Evolutionary conservation across 2,329 filamentous ascomycete genomes (phyloP), one percentile per base, ranked within the genome.

Genomic region (Colletotrichum orbiculare): DNA sequence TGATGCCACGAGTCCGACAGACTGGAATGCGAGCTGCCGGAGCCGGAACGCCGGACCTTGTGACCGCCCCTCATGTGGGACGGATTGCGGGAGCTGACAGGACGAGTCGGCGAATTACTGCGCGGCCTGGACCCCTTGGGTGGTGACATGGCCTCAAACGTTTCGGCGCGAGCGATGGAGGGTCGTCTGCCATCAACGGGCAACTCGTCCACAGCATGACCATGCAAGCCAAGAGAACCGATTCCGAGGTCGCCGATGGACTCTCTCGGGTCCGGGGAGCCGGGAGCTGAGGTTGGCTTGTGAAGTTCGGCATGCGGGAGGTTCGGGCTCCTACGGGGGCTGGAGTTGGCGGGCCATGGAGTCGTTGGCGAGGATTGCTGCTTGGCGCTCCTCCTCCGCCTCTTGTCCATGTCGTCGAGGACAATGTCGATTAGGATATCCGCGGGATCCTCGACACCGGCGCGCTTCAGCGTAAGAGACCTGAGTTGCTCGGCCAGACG

Each of bases 371-470:
- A 96, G 11, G 89, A 85, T 68, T 96, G 92, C 9, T 89, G 85
- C 79, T 97, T 98, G 46, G 94, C 93, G 1, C 94, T 96, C 54
- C 96, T 89, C 66, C 93, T 89, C 33, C 95, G 89, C 69, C 96
- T 87, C 80, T 93, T 96, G 77, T 98, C 95, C 85, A 97, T 96
- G 73, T 99, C 96, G 74, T 99, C 96, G 66, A 99, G 81, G 34
- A 99, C 94, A 70, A 99, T 96, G 71, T 96, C 91, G 68, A 96
- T 92, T 52, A 98, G 83, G 43, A 99, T 86, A 74, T 98, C 96
- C 15, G 91, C 90, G 4, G 93, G 93, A 73, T 99, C 94, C 68
- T 97, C 94, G 48, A 99, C 85, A 68, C 90, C 89, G 60, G 92
- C 95, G 70, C 94, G 89, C 79, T 94, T 97, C 69, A 99, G 83